Conservation (phyloP, 1,139 yeast species). For the Pichia sp. region DNA sequence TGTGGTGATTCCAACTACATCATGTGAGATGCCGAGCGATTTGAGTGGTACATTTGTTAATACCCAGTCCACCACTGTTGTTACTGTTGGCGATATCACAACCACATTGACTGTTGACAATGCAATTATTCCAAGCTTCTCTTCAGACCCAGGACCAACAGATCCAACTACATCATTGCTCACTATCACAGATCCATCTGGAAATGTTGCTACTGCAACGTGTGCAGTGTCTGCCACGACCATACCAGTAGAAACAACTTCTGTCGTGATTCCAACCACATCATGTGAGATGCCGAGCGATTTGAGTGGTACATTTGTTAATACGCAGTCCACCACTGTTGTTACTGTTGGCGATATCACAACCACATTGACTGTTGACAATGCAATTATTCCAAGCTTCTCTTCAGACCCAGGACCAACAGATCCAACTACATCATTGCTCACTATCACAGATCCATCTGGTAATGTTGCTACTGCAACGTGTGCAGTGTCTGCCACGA, state of each 20-base stretch:
- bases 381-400: neutral
- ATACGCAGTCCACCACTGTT: neutral
- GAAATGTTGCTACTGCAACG: neutral
- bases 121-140: neutral
- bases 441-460: neutral
- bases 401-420: neutral
- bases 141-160: no score
- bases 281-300: neutral
- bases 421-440: no score
- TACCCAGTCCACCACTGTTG: neutral
- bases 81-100: neutral
- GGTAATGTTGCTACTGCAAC: constrained; percentile 9
- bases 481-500: constrained; percentile 15
- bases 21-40: neutral
- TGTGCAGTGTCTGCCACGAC: neutral
- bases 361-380: neutral
- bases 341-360: neutral
- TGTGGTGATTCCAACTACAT: neutral
- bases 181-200: neutral
- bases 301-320: neutral
- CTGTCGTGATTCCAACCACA: neutral
- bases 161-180: no score
- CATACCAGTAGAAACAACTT: neutral
- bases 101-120: neutral
- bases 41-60: neutral